Conservation (phyloP, 805 yeast genomes). For the Ogataea parapolymorpha region DNA sequence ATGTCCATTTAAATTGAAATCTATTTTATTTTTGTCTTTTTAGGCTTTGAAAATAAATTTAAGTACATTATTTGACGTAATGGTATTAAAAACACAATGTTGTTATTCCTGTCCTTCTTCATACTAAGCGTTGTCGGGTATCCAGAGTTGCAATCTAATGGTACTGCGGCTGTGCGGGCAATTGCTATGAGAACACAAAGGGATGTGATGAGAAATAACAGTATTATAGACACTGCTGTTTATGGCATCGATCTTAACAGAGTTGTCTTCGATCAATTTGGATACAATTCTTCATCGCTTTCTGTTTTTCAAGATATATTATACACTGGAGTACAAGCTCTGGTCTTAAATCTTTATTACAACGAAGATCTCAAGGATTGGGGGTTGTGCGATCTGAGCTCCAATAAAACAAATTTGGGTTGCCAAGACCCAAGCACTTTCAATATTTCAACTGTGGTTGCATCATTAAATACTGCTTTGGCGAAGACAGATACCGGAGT, state of each 20-base stretch:
- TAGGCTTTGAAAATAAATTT: background rate
- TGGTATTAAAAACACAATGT: background rate
- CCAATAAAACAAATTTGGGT: slow-evolving; percentile 23
- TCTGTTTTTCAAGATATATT: slow-evolving; percentile 32
- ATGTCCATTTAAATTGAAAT: background rate
- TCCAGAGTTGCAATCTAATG: slow-evolving; percentile 29
- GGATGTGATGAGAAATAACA: slow-evolving; percentile 39
- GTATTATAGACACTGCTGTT: slow-evolving; percentile 38
- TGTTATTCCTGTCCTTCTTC: background rate
- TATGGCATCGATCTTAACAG: slow-evolving; percentile 38
- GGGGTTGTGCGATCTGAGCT: slow-evolving; percentile 53
- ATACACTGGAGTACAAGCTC: slow-evolving; percentile 42
- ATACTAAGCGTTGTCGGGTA: background rate
- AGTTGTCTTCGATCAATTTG: slow-evolving; percentile 31
- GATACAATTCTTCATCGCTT: slow-evolving; percentile 34
- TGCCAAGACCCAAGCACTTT: slow-evolving; percentile 18
- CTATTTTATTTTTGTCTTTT: background rate
- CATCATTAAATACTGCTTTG: slow-evolving; percentile 29
- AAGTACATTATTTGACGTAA: background rate
- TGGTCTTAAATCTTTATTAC: slow-evolving; percentile 56
- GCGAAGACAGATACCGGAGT: slow-evolving; percentile 42
- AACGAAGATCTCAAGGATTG: slow-evolving; percentile 44
- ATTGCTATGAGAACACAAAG: slow-evolving; percentile 44
- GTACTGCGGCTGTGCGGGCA: slow-evolving; percentile 29
- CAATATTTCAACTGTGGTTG: slow-evolving; percentile 27